Percentiles rank a stretch among this genome's conserved stretches.
Conservation (phyloP, 2,329 filamentous ascomycete genomes). For the Pseudocercospora fijiensis region DNA sequence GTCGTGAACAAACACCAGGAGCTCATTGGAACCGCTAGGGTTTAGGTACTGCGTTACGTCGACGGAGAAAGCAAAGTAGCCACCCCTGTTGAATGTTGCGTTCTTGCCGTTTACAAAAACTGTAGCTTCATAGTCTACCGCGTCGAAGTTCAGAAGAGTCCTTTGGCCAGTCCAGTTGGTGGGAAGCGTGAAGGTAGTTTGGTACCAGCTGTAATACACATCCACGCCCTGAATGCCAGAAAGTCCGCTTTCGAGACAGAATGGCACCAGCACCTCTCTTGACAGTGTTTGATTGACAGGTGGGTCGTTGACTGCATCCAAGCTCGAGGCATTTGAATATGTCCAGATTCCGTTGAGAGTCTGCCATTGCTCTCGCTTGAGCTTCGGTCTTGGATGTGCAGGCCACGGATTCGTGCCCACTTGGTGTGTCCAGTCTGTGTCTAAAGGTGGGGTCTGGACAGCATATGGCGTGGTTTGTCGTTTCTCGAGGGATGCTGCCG, state of each 20-base stretch:
- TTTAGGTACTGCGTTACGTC: constrained; percentile 61
- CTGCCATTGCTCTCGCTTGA: constrained; percentile 54
- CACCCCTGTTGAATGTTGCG: constrained; percentile 57
- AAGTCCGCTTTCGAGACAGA: constrained; percentile 55
- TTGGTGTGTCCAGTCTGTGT: constrained; percentile 52
- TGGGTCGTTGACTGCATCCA: constrained; percentile 44
- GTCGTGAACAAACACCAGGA: constrained; percentile 64
- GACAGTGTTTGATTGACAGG: constrained; percentile 47
- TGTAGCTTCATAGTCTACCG: constrained; percentile 62
- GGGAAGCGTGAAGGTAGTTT: constrained; percentile 54
- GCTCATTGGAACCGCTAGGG: constrained; percentile 61
- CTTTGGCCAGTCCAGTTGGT: constrained; percentile 48
- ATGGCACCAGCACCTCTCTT: constrained; percentile 52
- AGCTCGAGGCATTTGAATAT: constrained; percentile 43
- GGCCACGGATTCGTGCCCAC: constrained; percentile 56
- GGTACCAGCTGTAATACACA: constrained; percentile 38
- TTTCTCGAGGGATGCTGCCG: constrained; percentile 4
- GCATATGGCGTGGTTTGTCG: constrained; percentile 35
- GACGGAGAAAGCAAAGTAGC: constrained; percentile 57
- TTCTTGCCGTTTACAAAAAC: constrained; percentile 57
- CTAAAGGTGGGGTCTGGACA: constrained; percentile 44
- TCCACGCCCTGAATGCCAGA: constrained; percentile 44
- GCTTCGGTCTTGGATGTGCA: constrained; percentile 52
- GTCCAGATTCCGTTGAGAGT: constrained; percentile 60
- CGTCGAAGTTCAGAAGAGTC: constrained; percentile 58